Base-by-base conservation (phyloP, 2,329 filamentous ascomycete genomes). In the Metarhizium anisopliae region DNA sequence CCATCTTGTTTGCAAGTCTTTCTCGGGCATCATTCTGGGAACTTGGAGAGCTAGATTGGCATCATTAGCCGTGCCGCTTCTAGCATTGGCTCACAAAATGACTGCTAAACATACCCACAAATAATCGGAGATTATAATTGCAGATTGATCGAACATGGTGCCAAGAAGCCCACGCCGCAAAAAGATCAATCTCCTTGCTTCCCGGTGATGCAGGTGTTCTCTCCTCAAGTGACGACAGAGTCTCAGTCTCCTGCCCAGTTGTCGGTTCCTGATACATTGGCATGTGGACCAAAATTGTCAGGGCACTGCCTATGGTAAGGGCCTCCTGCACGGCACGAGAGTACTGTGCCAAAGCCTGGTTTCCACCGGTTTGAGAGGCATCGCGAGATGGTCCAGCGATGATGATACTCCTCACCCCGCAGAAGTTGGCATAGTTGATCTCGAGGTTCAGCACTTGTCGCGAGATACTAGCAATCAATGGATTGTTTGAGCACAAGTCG, bases 401-500 rank as follows among this genome's bases (percentile, higher is more conserved):
- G 52, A 97, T 76, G 57, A 97, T 79, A 70, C 88, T 95, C 55
- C 85, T 84, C 51, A 94, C 81, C 40, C 95, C 95, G 66, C 91
- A 96, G 72, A 97, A 99, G 59, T 90, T 92, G 60, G 95, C 94
- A 72, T 96, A 99, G 51, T 90, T 89, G 51, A 97, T 81, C 69
- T 99, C 94, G 43, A 96, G 79, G 67, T 91, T 91, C 60, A 99
- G 77, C 6, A 95, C 88, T 72, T 96, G 93, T 49, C 89, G 84
- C 40, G 93, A 96, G 57, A 97, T 80, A 68, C 89, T 89, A 7
- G 90, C 85, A 59, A 97, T 85, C 59, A 93, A 72, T 6, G 91
- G 89, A 68, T 96, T 87, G 1, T 84, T 74, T 2, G 92, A 95
- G 64, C 86, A 87, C 13, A 97, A 75, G 67, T 97, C 92, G 61